Evolutionary conservation across 805 yeast species (phyloP).

Genomic region (Barnettozyma salicaria): DNA sequence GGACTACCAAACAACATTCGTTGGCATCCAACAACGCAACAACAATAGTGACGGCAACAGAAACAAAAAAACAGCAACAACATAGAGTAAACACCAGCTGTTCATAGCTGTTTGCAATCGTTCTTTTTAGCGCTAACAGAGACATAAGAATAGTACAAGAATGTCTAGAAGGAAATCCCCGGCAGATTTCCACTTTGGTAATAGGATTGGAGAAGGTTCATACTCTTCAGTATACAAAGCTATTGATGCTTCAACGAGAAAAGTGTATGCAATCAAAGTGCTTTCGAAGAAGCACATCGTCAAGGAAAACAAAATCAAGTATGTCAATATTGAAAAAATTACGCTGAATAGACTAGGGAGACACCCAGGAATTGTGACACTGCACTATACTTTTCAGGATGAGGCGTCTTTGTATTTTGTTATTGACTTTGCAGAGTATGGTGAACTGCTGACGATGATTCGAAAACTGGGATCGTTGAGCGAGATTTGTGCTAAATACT

Average conservation of each 20-base stretch:
- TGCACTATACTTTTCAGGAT: constrained; percentile 94
- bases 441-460: constrained; percentile 81
- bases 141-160: not conserved
- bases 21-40: no score
- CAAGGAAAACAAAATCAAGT: constrained; percentile 88
- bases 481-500: constrained; percentile 71
- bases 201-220: constrained; percentile 89
- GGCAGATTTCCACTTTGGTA: constrained; percentile 75
- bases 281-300: constrained; percentile 90
- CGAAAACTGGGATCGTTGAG: constrained; percentile 72
- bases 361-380: constrained; percentile 91
- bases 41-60: no score
- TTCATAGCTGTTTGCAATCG: not conserved
- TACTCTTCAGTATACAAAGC: constrained; percentile 93
- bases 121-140: not conserved
- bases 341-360: constrained; percentile 82
- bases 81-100: no score
- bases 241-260: constrained; percentile 60
- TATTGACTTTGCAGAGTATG: constrained; percentile 89
- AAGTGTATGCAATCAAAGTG: constrained; percentile 85
- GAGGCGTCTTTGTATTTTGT: constrained; percentile 83
- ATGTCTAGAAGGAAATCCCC: constrained; percentile 47
- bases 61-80: no score
- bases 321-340: constrained; percentile 91
- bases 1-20: no score